Evolutionary conservation across 139 green algal species (phyloP), one percentile per base, ranked within the genome.

Genomic region (Chlorella sorokiniana): DNA sequence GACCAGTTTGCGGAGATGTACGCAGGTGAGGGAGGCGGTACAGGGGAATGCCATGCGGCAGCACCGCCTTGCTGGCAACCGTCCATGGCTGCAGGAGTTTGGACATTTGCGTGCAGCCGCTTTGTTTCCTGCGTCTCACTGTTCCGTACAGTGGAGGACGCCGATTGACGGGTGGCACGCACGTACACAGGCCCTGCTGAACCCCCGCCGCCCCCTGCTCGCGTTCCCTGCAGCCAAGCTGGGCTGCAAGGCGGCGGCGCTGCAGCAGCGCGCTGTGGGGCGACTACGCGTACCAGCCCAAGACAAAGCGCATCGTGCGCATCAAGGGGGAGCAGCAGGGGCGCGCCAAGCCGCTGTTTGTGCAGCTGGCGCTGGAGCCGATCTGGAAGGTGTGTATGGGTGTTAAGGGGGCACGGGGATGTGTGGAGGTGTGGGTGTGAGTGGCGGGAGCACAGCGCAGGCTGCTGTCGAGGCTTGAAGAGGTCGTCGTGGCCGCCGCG

Each of bases 1-100:
- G 74, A 86, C 52, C 90, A 97, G 82, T 98, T 99, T 91, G 97
- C 95, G 0, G 90, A 87, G 31, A 91, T 98, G 90, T 98, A 98
- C 79, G 93, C 94, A 3, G 64, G 62, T 62, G 68, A 75, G 76
- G 18, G n/a, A n/a, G n/a, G n/a, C n/a, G n/a, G n/a, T n/a, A n/a
- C n/a, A n/a, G n/a, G n/a, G n/a, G 56, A 16, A 29, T 59, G 16
- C 48, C 48, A 25, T 11, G 14, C 48, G 11, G 48, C 48, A 11
- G 11, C 48, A 11, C 48, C 48, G 48, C 14, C 48, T 59, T 59
- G 64, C 64, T 44, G 33, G 64, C 22, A 16, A 72, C 27, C 23
- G 61, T 68, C 61, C n/a, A n/a, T n/a, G n/a, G n/a, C n/a, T n/a
- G n/a, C n/a, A n/a, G n/a, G n/a, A n/a, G n/a, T n/a, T n/a, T n/a